A percentile compares a stretch with the other conserved stretches of the same genome.
Evolutionary conservation across 352 stramenopile species (phyloP).

Genomic region (Phytophthora podocarpi): DNA sequence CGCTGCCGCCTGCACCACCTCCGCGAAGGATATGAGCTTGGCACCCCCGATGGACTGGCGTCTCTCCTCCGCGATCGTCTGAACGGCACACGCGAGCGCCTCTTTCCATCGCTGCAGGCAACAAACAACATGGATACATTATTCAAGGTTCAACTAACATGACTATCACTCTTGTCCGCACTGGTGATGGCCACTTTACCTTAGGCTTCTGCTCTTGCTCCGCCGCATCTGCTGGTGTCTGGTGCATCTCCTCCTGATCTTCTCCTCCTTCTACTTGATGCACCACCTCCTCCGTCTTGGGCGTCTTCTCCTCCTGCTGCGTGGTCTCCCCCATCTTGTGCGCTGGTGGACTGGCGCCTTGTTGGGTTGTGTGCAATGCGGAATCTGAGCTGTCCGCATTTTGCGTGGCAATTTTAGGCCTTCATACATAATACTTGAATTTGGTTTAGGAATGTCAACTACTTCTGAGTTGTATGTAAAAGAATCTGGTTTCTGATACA

Average conservation of each 20-base stretch:
- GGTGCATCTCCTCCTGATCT: not conserved
- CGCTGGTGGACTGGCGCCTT: not conserved
- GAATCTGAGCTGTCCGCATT: conserved; percentile 16
- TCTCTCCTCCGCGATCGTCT: conserved; percentile 30
- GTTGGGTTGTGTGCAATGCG: not conserved
- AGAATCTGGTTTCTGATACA: conserved; percentile 6
- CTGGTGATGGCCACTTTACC: conserved; percentile 7
- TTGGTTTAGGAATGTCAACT: no score
- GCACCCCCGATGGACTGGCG: not conserved
- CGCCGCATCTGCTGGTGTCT: not conserved
- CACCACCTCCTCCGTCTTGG: not conserved
- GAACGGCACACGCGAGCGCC: conserved; percentile 20
- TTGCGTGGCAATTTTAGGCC: no score
- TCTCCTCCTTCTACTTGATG: not conserved
- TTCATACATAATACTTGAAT: no score
- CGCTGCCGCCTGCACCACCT: conserved; percentile 53
- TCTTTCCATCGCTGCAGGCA: conserved; percentile 41
- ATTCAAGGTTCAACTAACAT: not conserved
- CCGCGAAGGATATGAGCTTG: conserved; percentile 37
- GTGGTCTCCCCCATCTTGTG: conserved; percentile 13
- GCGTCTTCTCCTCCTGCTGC: conserved; percentile 3
- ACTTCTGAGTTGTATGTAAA: not conserved
- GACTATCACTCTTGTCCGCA: conserved; percentile 30
- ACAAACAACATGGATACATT: conserved; percentile 11
- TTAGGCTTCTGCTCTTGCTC: conserved; percentile 15